These are phyloP conservation scores for Jatropha curcas DNA, from an alignment of 345 rosid species.

Conservation along the genomic window DNA sequence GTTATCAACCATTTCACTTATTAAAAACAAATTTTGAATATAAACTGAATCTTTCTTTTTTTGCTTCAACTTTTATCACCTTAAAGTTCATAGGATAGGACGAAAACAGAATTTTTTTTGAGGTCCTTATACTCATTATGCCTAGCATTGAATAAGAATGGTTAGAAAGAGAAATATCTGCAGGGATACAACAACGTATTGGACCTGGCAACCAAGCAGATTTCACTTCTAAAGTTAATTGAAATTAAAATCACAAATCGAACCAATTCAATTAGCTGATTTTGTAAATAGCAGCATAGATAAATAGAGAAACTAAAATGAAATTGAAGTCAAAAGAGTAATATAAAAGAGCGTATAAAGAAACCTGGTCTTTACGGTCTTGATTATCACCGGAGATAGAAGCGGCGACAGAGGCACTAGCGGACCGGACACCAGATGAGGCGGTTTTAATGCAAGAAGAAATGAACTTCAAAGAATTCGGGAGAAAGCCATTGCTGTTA, in stretches of 20 bases:
- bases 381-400: constrained; percentile 65
- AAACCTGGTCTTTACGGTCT: constrained; percentile 77
- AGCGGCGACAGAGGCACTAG: constrained; percentile 79
- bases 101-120: too few species aligned
- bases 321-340: background rate
- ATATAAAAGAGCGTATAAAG: background rate
- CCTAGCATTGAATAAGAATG: too few species aligned
- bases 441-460: constrained; percentile 88
- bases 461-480: constrained; percentile 77
- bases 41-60: constrained; percentile 1
- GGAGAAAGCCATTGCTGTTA: constrained; percentile 53
- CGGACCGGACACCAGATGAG: constrained; percentile 91
- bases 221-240: background rate
- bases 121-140: too few species aligned
- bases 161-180: too few species aligned
- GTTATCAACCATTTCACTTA: background rate
- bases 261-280: background rate
- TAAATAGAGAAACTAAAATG: too few species aligned
- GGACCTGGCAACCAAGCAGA: constrained; percentile 22
- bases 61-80: too few species aligned
- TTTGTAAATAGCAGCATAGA: background rate
- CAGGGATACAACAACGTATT: too few species aligned
- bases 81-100: too few species aligned
- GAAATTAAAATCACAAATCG: background rate
- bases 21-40: background rate